Conservation (phyloP, 495 filamentous ascomycete species). For the Podospora comata region DNA sequence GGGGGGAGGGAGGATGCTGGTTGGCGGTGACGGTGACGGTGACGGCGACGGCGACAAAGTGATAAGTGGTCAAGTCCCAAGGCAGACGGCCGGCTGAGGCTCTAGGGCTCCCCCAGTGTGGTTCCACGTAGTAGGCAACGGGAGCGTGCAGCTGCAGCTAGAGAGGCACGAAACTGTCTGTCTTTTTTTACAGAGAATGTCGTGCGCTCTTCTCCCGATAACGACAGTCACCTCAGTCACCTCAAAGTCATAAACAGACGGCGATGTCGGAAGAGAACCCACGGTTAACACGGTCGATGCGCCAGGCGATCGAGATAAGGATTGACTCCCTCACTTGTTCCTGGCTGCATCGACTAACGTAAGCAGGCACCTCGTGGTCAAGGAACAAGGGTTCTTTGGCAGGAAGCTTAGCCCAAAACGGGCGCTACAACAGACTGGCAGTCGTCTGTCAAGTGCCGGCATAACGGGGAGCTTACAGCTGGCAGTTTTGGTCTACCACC, state of each 20-base stretch:
- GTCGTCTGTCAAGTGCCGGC: not conserved
- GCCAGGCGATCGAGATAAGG: conserved; percentile 17
- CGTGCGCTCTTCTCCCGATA: not conserved
- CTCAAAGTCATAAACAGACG: not conserved
- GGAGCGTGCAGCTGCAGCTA: conserved; percentile 7
- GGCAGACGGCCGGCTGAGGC: conserved; percentile 24
- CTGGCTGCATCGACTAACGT: conserved; percentile 7
- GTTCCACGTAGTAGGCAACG: conserved; percentile 15
- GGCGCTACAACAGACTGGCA: not conserved
- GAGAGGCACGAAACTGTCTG: not conserved
- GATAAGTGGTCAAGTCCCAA: conserved; percentile 12
- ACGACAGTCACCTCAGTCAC: not conserved
- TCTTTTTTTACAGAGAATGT: not conserved
- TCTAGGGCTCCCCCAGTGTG: conserved; percentile 2
- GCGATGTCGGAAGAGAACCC: conserved; percentile 27
- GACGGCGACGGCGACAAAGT: not conserved
- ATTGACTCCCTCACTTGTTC: not conserved
- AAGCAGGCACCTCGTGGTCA: conserved; percentile 19
- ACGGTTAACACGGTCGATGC: not conserved
- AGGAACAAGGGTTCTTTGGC: conserved; percentile 7
- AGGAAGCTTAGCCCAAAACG: not conserved
- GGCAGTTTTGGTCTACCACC: not conserved
- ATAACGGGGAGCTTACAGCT: not conserved
- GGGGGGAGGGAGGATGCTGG: conserved; percentile 14
- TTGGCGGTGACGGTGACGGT: conserved; percentile 32